Percentiles rank a stretch among this genome's conserved stretches.
These are phyloP conservation scores for Chytriomyces confervae DNA, from an alignment of 192 early-diverging fungal genomes.

Conservation along the genomic window DNA sequence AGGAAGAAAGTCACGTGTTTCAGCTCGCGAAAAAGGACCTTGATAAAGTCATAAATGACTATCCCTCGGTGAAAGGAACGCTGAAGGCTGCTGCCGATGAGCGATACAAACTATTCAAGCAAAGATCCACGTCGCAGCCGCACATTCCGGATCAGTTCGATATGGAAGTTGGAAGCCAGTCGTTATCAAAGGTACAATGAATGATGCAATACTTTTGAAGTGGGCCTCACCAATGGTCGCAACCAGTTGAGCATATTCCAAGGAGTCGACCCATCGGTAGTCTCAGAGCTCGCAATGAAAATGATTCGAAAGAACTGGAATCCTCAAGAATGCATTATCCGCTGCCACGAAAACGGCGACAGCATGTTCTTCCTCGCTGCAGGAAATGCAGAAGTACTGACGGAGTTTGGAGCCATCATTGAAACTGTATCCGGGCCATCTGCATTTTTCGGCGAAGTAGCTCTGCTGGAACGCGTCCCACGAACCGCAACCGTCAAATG, in stretches of 20 bases:
- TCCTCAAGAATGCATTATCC: constrained; percentile 43
- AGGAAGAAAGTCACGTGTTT: constrained; percentile 50
- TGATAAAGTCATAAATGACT: constrained; percentile 35
- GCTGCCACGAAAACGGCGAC: constrained; percentile 38
- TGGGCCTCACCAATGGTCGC: not conserved
- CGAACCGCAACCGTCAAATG: constrained; percentile 50
- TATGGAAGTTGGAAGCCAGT: constrained; percentile 49
- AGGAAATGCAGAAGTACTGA: constrained; percentile 52
- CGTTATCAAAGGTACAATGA: constrained; percentile 44
- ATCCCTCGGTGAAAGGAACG: constrained; percentile 46
- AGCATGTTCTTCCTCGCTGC: constrained; percentile 64
- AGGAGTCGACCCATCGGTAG: constrained; percentile 36
- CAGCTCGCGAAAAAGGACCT: constrained; percentile 48
- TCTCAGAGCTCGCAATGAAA: constrained; percentile 46
- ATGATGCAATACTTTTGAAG: not conserved
- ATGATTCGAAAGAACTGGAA: constrained; percentile 48
- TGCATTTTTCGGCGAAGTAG: constrained; percentile 62
- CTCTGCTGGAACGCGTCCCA: constrained; percentile 57
- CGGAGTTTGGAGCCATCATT: constrained; percentile 52
- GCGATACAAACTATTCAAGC: constrained; percentile 43
- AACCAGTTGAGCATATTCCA: constrained; percentile 48
- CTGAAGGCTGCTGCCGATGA: constrained; percentile 49
- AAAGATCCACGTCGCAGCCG: not conserved
- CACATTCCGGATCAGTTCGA: constrained; percentile 43
- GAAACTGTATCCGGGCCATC: constrained; percentile 46